Conservation (phyloP, 176 grass and related monocot genomes). For the Oryza meyeriana region DNA sequence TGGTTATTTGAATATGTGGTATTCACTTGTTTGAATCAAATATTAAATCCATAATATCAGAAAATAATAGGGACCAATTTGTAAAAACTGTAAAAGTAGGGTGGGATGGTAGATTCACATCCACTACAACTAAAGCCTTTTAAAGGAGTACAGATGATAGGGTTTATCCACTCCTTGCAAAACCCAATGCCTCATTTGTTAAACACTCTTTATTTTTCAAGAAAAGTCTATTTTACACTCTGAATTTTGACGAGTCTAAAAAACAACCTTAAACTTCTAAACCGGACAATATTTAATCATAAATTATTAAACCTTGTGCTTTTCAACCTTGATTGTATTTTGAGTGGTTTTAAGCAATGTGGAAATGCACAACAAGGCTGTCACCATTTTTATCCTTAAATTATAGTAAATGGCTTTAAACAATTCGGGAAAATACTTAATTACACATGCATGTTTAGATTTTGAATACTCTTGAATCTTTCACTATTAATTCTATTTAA, state of each 20-base stretch:
- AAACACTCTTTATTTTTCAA: neutral
- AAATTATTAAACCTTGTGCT: neutral
- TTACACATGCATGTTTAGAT: neutral
- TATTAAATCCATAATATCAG: no score
- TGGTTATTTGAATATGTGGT: no score
- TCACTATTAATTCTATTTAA: neutral
- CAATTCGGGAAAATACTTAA: no score
- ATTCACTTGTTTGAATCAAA: no score
- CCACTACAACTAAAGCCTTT: no score
- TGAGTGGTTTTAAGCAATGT: neutral
- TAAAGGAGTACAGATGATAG: no score
- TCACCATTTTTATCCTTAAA: neutral
- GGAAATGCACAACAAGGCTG: neutral
- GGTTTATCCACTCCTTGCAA: neutral
- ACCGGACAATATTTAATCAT: neutral
- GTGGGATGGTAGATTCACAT: no score
- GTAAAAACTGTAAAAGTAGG: no score
- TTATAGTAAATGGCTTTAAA: neutral
- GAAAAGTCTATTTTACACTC: neutral
- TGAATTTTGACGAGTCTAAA: neutral
- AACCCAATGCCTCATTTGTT: neutral
- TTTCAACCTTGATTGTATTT: neutral
- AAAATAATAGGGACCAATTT: no score
- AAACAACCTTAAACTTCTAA: no score
- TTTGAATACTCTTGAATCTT: neutral